phyloP scores from a whole-genome alignment of 1,284 basidiomycete species.

The Malassezia slooffiae region DNA sequence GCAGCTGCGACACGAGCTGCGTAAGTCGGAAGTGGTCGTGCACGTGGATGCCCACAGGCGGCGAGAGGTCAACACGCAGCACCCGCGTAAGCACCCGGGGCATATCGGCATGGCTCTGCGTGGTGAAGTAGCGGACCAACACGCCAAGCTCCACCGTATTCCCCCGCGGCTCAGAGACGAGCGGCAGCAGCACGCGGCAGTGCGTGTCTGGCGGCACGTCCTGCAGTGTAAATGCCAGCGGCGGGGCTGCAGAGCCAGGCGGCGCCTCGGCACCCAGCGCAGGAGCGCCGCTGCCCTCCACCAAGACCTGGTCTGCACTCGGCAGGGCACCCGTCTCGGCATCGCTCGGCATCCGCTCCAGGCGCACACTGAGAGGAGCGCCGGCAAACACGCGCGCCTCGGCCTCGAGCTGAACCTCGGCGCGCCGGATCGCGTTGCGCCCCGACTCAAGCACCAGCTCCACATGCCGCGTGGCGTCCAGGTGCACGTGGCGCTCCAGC shows the following conservation, averaged over 20 bases:
- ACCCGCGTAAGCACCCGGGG: slow-evolving; percentile 12
- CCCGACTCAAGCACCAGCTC: slow-evolving; percentile 25
- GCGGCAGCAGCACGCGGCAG: slow-evolving; percentile 15
- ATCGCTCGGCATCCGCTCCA: not conserved
- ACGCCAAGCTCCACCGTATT: slow-evolving; percentile 14
- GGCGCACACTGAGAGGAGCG: not conserved
- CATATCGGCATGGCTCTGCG: slow-evolving; percentile 12
- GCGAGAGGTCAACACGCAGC: slow-evolving; percentile 16
- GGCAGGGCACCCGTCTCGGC: not conserved
- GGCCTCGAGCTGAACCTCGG: slow-evolving; percentile 16
- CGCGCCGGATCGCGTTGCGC: slow-evolving; percentile 18
- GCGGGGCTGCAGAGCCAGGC: not conserved
- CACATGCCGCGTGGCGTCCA: slow-evolving; percentile 23
- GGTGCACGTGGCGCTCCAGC: slow-evolving; percentile 21
- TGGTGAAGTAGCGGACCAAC: slow-evolving; percentile 16
- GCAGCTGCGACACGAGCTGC: slow-evolving; percentile 20
- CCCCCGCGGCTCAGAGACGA: slow-evolving; percentile 13
- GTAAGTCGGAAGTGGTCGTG: slow-evolving; percentile 40
- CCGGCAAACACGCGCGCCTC: not conserved
- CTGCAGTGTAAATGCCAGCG: not conserved
- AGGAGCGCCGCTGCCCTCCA: not conserved
- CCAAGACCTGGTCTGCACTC: not conserved
- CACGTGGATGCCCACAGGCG: slow-evolving; percentile 44
- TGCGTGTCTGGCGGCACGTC: slow-evolving; percentile 1
- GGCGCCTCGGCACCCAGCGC: not conserved